phyloP scores from a whole-genome alignment of 345 rosid species.

The Euphorbia pulcherrima region DNA sequence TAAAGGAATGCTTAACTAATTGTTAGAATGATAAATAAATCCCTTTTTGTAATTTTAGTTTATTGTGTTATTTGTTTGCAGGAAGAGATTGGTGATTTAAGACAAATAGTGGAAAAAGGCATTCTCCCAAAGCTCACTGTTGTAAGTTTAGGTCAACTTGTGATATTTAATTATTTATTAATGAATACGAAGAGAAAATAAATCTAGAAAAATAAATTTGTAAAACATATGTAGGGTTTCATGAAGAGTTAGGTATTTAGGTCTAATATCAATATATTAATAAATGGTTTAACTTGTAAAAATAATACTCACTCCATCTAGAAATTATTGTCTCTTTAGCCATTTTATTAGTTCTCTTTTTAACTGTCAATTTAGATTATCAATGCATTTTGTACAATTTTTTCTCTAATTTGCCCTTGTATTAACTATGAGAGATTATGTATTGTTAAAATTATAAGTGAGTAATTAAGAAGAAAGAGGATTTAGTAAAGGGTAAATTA shows the following conservation, averaged over 20 bases:
- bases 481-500: no score
- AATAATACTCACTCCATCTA: no score
- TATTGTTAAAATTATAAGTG: no score
- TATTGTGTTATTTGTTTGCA: conserved; percentile 8
- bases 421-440: no score
- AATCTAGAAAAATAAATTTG: background rate
- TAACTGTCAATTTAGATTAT: no score
- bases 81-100: conserved; percentile 28
- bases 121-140: conserved; percentile 13
- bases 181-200: background rate
- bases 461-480: no score
- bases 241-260: background rate
- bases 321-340: no score
- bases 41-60: background rate
- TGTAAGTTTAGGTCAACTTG: conserved; percentile 17
- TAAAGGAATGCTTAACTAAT: conserved; percentile 1
- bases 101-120: conserved; percentile 19
- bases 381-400: no score
- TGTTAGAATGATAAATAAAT: background rate
- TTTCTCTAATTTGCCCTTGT: no score
- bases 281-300: no score
- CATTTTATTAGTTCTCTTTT: no score
- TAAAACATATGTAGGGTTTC: background rate
- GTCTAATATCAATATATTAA: background rate
- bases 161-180: background rate